Evolutionary conservation across 495 filamentous ascomycete genomes (phyloP).

Genomic region (Aspergillus asperescens): DNA sequence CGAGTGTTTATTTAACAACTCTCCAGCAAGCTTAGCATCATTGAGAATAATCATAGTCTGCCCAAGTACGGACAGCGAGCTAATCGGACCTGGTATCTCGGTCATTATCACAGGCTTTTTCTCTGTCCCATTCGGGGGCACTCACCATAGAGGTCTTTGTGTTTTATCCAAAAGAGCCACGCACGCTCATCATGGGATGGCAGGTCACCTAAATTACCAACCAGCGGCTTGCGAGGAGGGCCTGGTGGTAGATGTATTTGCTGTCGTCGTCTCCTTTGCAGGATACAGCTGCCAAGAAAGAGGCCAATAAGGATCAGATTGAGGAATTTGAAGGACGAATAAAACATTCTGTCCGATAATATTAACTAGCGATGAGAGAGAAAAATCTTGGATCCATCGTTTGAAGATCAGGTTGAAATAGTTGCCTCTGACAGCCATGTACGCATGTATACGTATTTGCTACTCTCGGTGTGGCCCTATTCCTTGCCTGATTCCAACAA

Average conservation of each 20-base stretch:
- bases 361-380: too few relatives aligned
- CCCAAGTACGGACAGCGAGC: constrained; percentile 44
- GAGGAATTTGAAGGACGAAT: too few relatives aligned
- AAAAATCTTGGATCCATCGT: too few relatives aligned
- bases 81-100: constrained; percentile 33
- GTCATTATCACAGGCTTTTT: neutral
- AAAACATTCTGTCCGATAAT: too few relatives aligned
- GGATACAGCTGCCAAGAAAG: too few relatives aligned
- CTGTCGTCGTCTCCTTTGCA: too few relatives aligned
- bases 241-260: constrained; percentile 42
- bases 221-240: constrained; percentile 36
- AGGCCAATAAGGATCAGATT: too few relatives aligned
- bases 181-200: constrained; percentile 37
- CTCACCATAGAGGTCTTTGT: constrained; percentile 45
- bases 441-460: too few relatives aligned
- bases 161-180: constrained; percentile 45
- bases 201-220: constrained; percentile 47
- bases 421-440: too few relatives aligned
- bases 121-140: neutral
- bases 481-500: too few relatives aligned
- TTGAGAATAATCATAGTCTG: constrained; percentile 47
- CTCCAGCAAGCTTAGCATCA: constrained; percentile 32
- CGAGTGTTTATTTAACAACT: constrained; percentile 44
- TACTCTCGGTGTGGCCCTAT: too few relatives aligned
- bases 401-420: too few relatives aligned